Evolutionary conservation across 129 eudicot genomes (phyloP), one percentile per base, ranked within the genome.

Genomic region (Deinandra increscens): DNA sequence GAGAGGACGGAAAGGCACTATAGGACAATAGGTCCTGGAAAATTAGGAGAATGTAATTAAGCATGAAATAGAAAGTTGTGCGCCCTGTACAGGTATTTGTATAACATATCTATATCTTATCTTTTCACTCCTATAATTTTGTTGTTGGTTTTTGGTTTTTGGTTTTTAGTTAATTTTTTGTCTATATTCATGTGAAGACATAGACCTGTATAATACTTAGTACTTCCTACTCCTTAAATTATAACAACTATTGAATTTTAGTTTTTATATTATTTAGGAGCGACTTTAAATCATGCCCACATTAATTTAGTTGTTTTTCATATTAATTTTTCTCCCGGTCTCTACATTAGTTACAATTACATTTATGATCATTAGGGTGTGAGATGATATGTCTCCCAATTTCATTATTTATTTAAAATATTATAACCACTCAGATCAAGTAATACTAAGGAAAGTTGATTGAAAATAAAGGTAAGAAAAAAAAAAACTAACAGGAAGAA

Each of bases 401-500:
- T 17, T 7, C 29, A 50, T 2, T 50, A 17, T 7, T 50, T 8
- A 50, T 33, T 26, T 50, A 50, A 50, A 50, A 50, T 26, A 50
- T 18, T 50, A 50, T 50, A 50, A 18, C 29, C 58, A 18, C 58
- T 15, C 17, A 26, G 58, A 17, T 50, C 26, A 4, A 19, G 6
- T 18, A 12, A 64, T 9, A 4, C 37, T 5, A 33, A 33, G 37
- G 37, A 2, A 33, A 33, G 2, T 2, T 33, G 37, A 2, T 2
- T 33, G 37, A 33, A 18, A 22, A 64, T 42, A 34, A 20, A 19
- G 36, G 23, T 4, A 8, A 53, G 63, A n/a, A 72, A 64, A 11
- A 20, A 43, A 38, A 63, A 46, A 51, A 38, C 43, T n/a, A n/a
- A n/a, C n/a, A 22, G 45, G 3, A 76, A 36, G 50, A 58, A 78